Conservation (phyloP, 2,329 filamentous ascomycete species). For the Immersiporthe knoxdaviesiana region DNA sequence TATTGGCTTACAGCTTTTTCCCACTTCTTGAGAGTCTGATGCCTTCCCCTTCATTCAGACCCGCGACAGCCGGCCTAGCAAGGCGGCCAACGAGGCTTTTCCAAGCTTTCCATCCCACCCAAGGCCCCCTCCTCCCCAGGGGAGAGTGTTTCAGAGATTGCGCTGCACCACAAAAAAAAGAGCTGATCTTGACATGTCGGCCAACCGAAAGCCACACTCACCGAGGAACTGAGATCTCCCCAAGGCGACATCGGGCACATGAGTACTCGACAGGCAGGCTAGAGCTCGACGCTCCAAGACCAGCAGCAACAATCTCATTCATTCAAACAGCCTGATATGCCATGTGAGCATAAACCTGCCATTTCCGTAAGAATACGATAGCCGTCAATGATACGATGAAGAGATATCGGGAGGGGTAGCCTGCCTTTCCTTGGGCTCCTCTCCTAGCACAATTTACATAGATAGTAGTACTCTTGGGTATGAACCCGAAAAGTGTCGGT, state of each 20-base stretch:
- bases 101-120: neutral
- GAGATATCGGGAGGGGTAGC: neutral
- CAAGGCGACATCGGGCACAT: neutral
- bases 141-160: neutral
- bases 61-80: slow-evolving; percentile 17
- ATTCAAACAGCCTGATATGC: no score
- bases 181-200: neutral
- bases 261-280: neutral
- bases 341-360: no score
- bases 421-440: neutral
- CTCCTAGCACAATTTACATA: neutral
- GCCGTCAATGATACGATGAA: neutral
- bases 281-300: neutral
- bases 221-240: neutral
- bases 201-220: neutral
- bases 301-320: no score
- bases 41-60: neutral
- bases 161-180: neutral
- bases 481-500: slow-evolving; percentile 4
- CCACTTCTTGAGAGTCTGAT: slow-evolving; percentile 1
- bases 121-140: no score
- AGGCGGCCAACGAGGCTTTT: slow-evolving; percentile 6
- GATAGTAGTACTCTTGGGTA: no score
- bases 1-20: slow-evolving; percentile 22
- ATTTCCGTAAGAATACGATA: no score